Base-by-base conservation (phyloP, 306 rosid genomes). In the Hippophae tibetana region DNA sequence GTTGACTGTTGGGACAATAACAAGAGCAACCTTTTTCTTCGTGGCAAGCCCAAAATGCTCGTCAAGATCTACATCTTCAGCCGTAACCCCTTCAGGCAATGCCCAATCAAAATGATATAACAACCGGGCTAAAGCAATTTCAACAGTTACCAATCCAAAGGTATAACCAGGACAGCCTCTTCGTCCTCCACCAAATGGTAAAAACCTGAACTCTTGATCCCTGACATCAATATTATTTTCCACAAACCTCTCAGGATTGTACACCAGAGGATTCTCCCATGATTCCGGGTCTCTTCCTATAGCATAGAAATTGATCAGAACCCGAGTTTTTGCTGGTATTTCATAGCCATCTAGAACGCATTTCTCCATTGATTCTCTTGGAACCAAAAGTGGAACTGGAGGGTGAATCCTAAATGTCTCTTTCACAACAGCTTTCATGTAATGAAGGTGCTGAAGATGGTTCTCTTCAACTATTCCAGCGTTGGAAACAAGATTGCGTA, bases 171-270 rank as follows among this genome's bases (percentile, higher is more conserved):
- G 80, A 59, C 72, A 78, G 7, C 71, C 76, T 71, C 83, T 70
- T 50, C 79, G 69, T 54, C 83, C 80, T 54, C 57, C 74, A 3
- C 80, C 83, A 53, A 74, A 78, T 7, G 80, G 77, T 42, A 78
- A 40, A 69, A 67, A 71, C 74, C 46, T 57, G 7, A 67, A 78
- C 27, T 78, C 77, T 13, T 50, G 65, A 18, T 68, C 74, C 41
- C 54, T 64, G 18, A 45, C 45, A 1, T 64, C 80, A 6, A 42
- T 54, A 8, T 12, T 14, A 2, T 9, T 46, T 2, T 47, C 72
- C 13, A 13, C 6, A 31, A 78, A 71, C 54, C 80, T 63, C 60
- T 67, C 66, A 5, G 79, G 77, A 41, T 58, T 66, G 13, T 42
- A 74, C 42, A 47, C 57, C 42, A 62, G 60, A 38, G 77, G 80